Conservation (phyloP, 805 yeast genomes). For the Schwanniomyces yamadae region DNA sequence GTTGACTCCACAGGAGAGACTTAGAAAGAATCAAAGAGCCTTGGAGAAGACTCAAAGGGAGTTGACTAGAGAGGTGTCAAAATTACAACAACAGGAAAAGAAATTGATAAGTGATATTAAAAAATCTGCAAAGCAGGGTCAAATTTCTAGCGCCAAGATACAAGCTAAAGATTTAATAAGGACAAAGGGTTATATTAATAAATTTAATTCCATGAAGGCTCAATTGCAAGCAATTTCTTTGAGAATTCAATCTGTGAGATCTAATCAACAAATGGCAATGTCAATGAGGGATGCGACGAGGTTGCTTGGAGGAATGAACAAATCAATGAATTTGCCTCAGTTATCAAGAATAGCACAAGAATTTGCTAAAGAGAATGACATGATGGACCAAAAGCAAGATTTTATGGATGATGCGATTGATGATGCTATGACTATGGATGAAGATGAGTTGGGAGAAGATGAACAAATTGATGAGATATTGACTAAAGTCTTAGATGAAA, state of each 20-base stretch:
- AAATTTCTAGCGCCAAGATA: slow-evolving; percentile 83
- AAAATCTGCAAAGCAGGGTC: slow-evolving; percentile 88
- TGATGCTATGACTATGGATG: slow-evolving; percentile 90
- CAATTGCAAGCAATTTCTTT: slow-evolving; percentile 93
- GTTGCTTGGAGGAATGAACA: slow-evolving; percentile 81
- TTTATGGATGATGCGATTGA: slow-evolving; percentile 98
- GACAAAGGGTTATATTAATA: slow-evolving; percentile 77
- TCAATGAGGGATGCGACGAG: slow-evolving; percentile 94
- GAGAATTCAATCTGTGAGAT: slow-evolving; percentile 87
- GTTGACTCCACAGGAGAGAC: slow-evolving; percentile 90
- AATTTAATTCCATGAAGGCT: slow-evolving; percentile 91
- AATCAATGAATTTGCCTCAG: slow-evolving; percentile 87
- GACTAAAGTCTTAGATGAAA: slow-evolving; percentile 88
- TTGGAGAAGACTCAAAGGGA: slow-evolving; percentile 94
- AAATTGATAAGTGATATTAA: slow-evolving; percentile 82
- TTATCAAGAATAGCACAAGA: slow-evolving; percentile 89
- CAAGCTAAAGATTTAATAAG: slow-evolving; percentile 95
- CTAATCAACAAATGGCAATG: slow-evolving; percentile 92
- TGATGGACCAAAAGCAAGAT: slow-evolving; percentile 98
- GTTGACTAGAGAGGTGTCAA: slow-evolving; percentile 79
- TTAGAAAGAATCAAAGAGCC: slow-evolving; percentile 93
- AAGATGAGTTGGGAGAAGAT: slow-evolving; percentile 69
- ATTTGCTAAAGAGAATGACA: slow-evolving; percentile 88
- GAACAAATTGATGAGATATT: slow-evolving; percentile 91
- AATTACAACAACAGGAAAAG: slow-evolving; percentile 90